Base-by-base conservation (phyloP, 2,329 filamentous ascomycete genomes). In the Lachnellula cervina region DNA sequence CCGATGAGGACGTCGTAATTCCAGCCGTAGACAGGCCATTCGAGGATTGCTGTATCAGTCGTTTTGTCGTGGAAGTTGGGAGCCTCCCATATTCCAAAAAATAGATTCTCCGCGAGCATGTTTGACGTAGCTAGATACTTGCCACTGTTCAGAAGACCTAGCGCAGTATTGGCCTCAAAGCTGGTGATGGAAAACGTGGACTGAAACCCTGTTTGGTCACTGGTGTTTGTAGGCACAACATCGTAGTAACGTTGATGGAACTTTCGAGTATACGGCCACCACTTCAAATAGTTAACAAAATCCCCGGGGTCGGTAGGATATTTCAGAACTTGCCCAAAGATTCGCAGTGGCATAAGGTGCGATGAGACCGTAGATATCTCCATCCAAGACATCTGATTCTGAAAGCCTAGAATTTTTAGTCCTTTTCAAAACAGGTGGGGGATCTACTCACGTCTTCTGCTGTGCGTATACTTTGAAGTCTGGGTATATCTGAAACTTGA, bases 211-310 rank as follows among this genome's bases (percentile, higher is more conserved):
- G 56, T 5, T 42, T 62, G 59, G 1, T 28, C 17, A n/a, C 21
- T 54, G 5, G 32, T 42, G 14, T 56, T 55, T 13, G 55, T 56
- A 14, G 58, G 57, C 2, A 62, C 57, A 11, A 59, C 52, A n/a
- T 62, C 57, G 46, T 62, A 62, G 38, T 59, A 61, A 23, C 59
- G 51, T 21, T 61, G 59, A 25, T 61, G 59, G 25, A 61, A 61
- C 25, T 59, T 57, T 16, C 53, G 53, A 7, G 55, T 49, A 42
- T 61, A 61, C 16, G 59, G 59, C 59, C 59, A 61, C 59, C 59
- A 61, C 59, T 38, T 37, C 7, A 42, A 17, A 11, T 4, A 38
- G 6, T 38, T 17, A 38, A 14, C 37, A 38, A 38, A 14, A 16
- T 14, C 37, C 37, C 13, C 5, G 13, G 5, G 37, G n/a, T 40